Percentiles rank a stretch among this genome's conserved stretches.
phyloP scores from a whole-genome alignment of 345 rosid species.

The Psidium guajava region DNA sequence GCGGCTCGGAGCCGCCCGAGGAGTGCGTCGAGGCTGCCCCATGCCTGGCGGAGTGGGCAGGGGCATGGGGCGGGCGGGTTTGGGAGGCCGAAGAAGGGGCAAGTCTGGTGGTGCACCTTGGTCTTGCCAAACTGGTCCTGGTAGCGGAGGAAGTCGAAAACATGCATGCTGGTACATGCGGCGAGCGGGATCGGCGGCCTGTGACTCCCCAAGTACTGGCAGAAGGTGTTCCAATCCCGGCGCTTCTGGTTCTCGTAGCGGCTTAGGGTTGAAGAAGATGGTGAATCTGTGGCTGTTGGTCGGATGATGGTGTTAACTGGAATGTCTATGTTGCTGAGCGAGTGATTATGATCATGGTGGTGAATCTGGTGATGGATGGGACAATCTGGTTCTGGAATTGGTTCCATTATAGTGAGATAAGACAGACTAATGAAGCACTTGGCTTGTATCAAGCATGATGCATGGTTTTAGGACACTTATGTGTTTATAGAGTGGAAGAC shows the following conservation, averaged over 20 bases:
- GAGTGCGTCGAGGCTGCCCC: conserved; percentile 75
- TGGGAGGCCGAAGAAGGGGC: conserved; percentile 60
- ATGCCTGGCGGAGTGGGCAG: conserved; percentile 64
- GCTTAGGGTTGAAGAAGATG: conserved; percentile 20
- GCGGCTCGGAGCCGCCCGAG: conserved; percentile 64
- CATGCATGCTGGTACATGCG: conserved; percentile 59
- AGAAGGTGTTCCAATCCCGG: conserved; percentile 72
- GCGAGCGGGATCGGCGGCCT: conserved; percentile 47
- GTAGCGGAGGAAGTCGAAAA: conserved; percentile 64
- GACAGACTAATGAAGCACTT: not conserved
- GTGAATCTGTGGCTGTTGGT: not conserved
- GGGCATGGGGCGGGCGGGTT: conserved; percentile 67
- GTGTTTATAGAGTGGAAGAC: not conserved
- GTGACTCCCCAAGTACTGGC: conserved; percentile 53
- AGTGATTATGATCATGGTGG: not conserved
- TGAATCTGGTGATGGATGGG: not conserved
- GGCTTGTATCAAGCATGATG: not conserved
- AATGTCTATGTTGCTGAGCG: not conserved
- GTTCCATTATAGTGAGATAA: not conserved
- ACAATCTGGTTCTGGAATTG: not conserved
- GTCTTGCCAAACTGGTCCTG: conserved; percentile 67
- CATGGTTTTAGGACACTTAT: not conserved
- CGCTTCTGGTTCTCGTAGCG: conserved; percentile 71
- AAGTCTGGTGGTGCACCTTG: conserved; percentile 48
- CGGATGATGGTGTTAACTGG: not conserved